phyloP scores from a whole-genome alignment of 202 grass and related monocot species.

The Setaria italica region DNA sequence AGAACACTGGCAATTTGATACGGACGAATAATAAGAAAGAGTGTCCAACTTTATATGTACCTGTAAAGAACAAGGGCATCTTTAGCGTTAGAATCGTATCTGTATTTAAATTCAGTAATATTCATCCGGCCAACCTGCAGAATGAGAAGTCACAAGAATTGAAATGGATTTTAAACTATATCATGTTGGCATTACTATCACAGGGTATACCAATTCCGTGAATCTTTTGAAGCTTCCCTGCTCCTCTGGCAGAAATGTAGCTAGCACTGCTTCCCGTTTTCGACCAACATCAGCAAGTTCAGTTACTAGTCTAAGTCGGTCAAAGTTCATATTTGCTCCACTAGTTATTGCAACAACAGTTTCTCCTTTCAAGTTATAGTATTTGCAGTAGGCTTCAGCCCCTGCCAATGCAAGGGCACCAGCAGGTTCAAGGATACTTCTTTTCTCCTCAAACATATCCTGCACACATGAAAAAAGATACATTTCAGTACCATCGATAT shows the following conservation, averaged over 20 bases:
- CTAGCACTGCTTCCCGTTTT: constrained; percentile 87
- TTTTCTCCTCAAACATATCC: constrained; percentile 99
- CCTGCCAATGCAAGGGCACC: constrained; percentile 92
- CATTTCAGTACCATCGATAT: constrained; percentile 24
- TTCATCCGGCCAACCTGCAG: constrained; percentile 93
- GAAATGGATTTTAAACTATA: constrained; percentile 21
- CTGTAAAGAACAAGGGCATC: constrained; percentile 97
- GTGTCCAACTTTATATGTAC: constrained; percentile 26
- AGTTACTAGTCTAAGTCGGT: constrained; percentile 88
- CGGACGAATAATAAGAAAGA: constrained; percentile 6
- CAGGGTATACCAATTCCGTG: constrained; percentile 60
- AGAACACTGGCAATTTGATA: not conserved
- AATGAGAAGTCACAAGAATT: constrained; percentile 25
- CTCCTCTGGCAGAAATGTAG: constrained; percentile 88
- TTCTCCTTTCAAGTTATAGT: constrained; percentile 83
- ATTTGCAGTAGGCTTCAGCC: constrained; percentile 98
- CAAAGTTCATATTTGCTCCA: constrained; percentile 99
- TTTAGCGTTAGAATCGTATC: constrained; percentile 82
- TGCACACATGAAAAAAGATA: constrained; percentile 45
- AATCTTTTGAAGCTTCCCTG: constrained; percentile 91
- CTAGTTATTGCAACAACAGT: constrained; percentile 90
- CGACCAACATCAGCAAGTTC: constrained; percentile 98
- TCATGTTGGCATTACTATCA: constrained; percentile 13
- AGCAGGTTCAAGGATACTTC: constrained; percentile 95
- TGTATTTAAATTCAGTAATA: constrained; percentile 99